Base-by-base conservation (phyloP, 23 red algal species). In the Agarophyton chilense region DNA sequence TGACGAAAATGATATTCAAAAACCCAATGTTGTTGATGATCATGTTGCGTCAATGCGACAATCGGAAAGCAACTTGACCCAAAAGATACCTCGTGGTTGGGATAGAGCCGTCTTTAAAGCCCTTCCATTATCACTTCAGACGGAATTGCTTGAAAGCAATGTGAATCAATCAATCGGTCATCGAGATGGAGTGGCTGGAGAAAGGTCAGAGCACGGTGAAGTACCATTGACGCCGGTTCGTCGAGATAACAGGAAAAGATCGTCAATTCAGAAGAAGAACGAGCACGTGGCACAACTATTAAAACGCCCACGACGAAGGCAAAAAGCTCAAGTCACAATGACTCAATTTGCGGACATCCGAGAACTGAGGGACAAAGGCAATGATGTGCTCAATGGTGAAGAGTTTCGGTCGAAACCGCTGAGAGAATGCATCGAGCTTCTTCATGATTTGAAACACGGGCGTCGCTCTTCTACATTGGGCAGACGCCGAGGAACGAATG, bases 311-410 rank as follows among this genome's bases (percentile, higher is more conserved):
- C 61, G 65, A 71, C 46, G 53, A 33, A 67, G 53, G 67, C 51
- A 79, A 36, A 41, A 33, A 44, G 85, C 70, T 6, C 85, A 89
- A 35, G 49, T 89, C 50, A 89, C 85, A 26, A 89, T 89, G 85
- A 89, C 85, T 66, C 85, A 89, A 89, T 89, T 89, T 57, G 85
- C 85, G 3, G 72, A 89, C 19, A 77, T 89, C 46, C 42, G 63
- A 34, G 41, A 79, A 65, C 57, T 89, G 33, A 41, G 67, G 14
- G 40, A 79, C 32, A 89, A 63, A 56, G 85, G 85, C 2, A 77
- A 77, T 58, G 72, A 89, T 10, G 85, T 89, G 58, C 71, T 89
- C 39, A 36, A 89, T 65, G 85, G 71, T 12, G 73, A 77, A 51
- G 85, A 89, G 49, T 89, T 89, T 89, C 73, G 85, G 19, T 66